A percentile compares a stretch with the other conserved stretches of the same genome.
Conservation (phyloP, 257 asterid species). For the Penstemon barbatus region DNA sequence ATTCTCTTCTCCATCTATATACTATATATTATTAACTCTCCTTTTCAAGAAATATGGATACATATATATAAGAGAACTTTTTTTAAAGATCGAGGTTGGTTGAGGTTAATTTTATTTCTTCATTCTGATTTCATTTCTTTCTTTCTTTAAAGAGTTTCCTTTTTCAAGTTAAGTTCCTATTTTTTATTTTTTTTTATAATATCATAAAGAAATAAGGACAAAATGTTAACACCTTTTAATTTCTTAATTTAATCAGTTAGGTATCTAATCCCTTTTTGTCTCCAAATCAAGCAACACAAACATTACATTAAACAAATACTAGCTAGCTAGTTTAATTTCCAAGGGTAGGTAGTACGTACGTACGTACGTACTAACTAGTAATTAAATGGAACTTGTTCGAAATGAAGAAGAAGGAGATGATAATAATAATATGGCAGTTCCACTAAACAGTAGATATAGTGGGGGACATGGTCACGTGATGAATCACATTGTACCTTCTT, state of each 20-base stretch:
- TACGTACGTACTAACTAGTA: neutral
- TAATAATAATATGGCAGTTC: conserved; percentile 49
- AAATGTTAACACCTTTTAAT: conserved; percentile 20
- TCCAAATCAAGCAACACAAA: conserved; percentile 50
- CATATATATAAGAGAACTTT: too few species aligned
- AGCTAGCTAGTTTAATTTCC: neutral
- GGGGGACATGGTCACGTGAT: conserved; percentile 37
- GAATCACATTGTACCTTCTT: conserved; percentile 29
- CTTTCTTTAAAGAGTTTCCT: too few species aligned
- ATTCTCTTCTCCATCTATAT: neutral
- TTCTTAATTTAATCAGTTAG: conserved; percentile 34
- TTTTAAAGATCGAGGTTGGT: too few species aligned
- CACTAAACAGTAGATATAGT: conserved; percentile 71
- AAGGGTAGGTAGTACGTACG: too few species aligned
- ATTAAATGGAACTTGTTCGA: conserved; percentile 52
- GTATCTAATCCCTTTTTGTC: conserved; percentile 47
- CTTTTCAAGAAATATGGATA: conserved; percentile 30
- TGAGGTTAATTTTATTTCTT: too few species aligned
- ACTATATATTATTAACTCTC: neutral
- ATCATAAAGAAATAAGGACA: conserved; percentile 49
- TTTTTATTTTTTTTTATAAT: too few species aligned
- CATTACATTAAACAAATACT: neutral
- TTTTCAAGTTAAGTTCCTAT: conserved; percentile 29
- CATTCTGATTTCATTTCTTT: too few species aligned
- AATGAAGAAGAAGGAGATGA: conserved; percentile 38